Base-by-base conservation (phyloP, 148 eudicot genomes). In the Dianthus caryophyllus region DNA sequence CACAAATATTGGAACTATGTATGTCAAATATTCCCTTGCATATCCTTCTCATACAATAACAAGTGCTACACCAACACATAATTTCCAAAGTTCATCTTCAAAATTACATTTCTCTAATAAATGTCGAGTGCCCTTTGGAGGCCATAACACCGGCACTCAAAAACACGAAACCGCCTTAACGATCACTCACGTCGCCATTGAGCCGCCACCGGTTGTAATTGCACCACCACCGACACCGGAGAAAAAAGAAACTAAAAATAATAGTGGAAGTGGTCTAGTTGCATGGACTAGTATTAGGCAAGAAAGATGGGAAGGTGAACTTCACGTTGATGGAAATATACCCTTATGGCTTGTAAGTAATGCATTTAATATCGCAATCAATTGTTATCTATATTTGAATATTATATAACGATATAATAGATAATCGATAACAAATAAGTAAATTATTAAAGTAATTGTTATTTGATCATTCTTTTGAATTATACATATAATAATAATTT, bases 231-330 rank as follows among this genome's bases (percentile, higher is more conserved):
- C 65, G 10, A 27, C 50, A 1, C 73, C 74, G 0, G 67, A 56
- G 58, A 76, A 70, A 39, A 82, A 75, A 47, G 54, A 44, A 29
- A 49, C 69, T 51, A 71, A 51, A 4, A 30, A 53, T 58, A 77
- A 70, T 25, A 62, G 69, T 27, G 84, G 77, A 21, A 63, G 70
- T 38, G 85, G 79, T 67, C 82, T 86, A 4, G 76, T 77, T 6
- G 99, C 99, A 8, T 95, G 99, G 99, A 88, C 85, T 24, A 95
- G 99, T 66, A 63, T 95, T 69, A 80, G 43, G 70, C 96, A 90
- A 67, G 99, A 95, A 65, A 71, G 83, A 39, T 95, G 99, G 99
- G 93, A 95, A 64, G 99, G 99, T n/a, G 89, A 95, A 73, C 93
- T 95, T 64, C 67, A 44, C 2, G 93, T 95, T 6, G 59, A 95